Evolutionary conservation across 208 protist species (phyloP).

Genomic region (Wallacemonas sp.): DNA sequence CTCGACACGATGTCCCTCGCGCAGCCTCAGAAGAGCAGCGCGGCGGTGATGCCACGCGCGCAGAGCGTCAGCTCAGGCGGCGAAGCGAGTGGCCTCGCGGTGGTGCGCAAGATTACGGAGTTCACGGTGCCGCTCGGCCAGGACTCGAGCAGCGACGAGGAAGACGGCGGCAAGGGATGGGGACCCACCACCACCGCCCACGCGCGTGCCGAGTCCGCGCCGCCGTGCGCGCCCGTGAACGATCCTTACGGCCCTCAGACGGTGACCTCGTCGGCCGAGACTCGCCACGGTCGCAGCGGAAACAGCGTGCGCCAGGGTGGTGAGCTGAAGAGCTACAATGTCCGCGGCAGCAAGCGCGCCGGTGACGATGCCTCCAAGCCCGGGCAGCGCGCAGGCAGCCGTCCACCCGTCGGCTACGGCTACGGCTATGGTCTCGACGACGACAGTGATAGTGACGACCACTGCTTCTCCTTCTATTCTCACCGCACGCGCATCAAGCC

Average conservation of each 20-base stretch:
- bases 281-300: not conserved
- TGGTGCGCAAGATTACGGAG: conserved; percentile 2
- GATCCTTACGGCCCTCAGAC: no score
- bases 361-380: not conserved
- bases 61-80: not conserved
- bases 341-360: not conserved
- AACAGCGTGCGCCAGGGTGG: conserved; percentile 4
- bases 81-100: not conserved
- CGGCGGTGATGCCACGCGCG: conserved; percentile 12
- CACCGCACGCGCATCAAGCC: conserved; percentile 8
- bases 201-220: not conserved
- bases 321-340: not conserved
- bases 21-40: conserved; percentile 8
- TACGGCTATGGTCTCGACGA: not conserved
- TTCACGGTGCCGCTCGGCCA: conserved; percentile 7
- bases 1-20: conserved; percentile 7
- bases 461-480: conserved; percentile 21
- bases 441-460: conserved; percentile 17
- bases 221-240: no score
- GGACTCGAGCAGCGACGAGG: not conserved
- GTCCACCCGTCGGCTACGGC: conserved; percentile 11
- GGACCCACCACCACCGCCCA: not conserved
- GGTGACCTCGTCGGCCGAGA: not conserved
- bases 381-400: no score
- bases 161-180: not conserved